Evolutionary conservation across 306 rosid species (phyloP).

Genomic region (Gynostemma pentaphyllum): DNA sequence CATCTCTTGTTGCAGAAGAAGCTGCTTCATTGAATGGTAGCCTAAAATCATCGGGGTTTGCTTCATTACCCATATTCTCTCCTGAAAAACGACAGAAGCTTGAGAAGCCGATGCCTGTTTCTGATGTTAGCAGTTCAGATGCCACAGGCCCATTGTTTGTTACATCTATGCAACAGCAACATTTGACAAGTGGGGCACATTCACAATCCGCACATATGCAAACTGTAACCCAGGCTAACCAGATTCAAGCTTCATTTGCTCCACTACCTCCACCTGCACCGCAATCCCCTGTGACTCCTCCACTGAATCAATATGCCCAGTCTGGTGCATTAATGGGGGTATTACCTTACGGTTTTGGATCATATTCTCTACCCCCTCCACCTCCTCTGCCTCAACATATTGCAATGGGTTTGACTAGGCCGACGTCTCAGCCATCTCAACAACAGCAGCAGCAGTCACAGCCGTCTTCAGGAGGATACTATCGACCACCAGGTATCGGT

Average conservation of each 20-base stretch:
- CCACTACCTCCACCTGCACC: conserved; percentile 35
- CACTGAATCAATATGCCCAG: conserved; percentile 49
- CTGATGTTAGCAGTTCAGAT: conserved; percentile 47
- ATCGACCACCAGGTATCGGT: conserved; percentile 60
- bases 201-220: conserved; percentile 35
- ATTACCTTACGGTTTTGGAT: conserved; percentile 54
- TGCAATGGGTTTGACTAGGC: conserved; percentile 46
- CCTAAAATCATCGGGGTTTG: conserved; percentile 34
- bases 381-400: conserved; percentile 69
- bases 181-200: conserved; percentile 22
- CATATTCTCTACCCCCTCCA: conserved; percentile 57
- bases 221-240: conserved; percentile 36
- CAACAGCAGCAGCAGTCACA: conserved; percentile 43
- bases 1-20: conserved; percentile 93
- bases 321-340: conserved; percentile 48
- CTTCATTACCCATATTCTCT: conserved; percentile 39
- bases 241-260: conserved; percentile 40
- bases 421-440: conserved; percentile 38
- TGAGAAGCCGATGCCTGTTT: conserved; percentile 40
- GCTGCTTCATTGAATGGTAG: conserved; percentile 58
- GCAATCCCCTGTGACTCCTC: conserved; percentile 33
- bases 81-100: conserved; percentile 70
- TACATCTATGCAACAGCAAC: conserved; percentile 33
- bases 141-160: conserved; percentile 30
- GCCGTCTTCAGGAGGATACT: conserved; percentile 52